Base-by-base conservation (phyloP, 352 stramenopile genomes). In the Chrysophaeum taylorii region DNA sequence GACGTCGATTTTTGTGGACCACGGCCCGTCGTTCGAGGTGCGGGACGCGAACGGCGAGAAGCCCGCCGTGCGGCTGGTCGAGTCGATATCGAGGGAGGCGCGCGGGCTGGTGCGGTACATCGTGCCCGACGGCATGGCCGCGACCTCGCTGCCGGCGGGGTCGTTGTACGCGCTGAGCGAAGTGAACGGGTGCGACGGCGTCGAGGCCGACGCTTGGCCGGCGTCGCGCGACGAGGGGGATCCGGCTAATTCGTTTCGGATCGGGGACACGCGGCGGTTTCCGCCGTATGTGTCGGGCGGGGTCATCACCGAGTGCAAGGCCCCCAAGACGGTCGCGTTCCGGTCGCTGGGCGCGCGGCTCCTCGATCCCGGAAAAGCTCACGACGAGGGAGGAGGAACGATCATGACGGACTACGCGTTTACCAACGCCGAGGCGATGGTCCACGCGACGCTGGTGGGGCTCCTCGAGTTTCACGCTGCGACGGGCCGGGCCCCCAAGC, bases 271-370 rank as follows among this genome's bases (percentile, higher is more conserved):
- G 77, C 84, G 69, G 64, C 80, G 78, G 7, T 77, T 79, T 16
- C 81, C 82, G 5, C 70, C 80, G 2, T 85, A 89, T 36, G 87
- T 81, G 16, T 82, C 72, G 0, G 87, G 87, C 48, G 90, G 91
- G 1, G 92, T 95, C 70, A 82, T 95, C 50, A 94, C 86, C 18
- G 87, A 96, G 76, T 79, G 92, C 21, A 95, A 95, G 75, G 83
- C 91, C 73, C 82, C 89, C 4, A 41, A 89, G 27, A 79, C 80
- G 0, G 69, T 89, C 9, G 82, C 82, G 37, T 94, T 94, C 71
- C 87, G 90, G 29, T 62, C 25, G 23, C 33, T 61, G 0, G 64
- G 21, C 9, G 9, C 4, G 43, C 45, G 50, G 14, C 57, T 57
- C 5, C 18, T 29, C 4, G 35, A 43, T 7, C 53, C 33, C 31